Base-by-base conservation (phyloP, 495 filamentous ascomycete species). In the Schizothecium vesticola region DNA sequence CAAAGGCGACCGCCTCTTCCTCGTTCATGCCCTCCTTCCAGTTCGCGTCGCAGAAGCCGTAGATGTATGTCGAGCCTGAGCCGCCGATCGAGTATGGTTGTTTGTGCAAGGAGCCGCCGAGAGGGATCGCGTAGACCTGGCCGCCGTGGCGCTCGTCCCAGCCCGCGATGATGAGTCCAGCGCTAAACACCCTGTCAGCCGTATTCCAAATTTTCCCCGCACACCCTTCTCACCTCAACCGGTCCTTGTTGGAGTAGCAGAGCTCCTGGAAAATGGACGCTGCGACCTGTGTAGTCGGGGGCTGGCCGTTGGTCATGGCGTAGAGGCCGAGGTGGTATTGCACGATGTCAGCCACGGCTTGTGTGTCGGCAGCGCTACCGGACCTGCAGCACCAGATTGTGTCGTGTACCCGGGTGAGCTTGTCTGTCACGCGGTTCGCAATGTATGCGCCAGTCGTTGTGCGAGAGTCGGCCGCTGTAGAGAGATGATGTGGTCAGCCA, bases 391-490 rank as follows among this genome's bases (percentile, higher is more conserved):
- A 99, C 95, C 95, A 99, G 79, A 99, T 97, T 61, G 94, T 98
- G 80, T 98, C 95, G 80, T 96, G 91, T 56, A 99, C 94, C 81
- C 94, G 92, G 71, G 96, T 99, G 76, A 99, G 89, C 85, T 99
- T 99, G 84, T 99, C 95, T 67, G 95, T 98, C 61, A 99, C 96
- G 82, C 95, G 90, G 80, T 99, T 99, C 74, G 95, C 96, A 77
- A 99, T 98, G 86, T 97, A 98, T 70, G 95, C 89, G 75, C 95
- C 95, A 65, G 95, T 98, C n/a, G 95, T 98, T 73, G 95, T 99
- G 83, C 95, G 89, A 73, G 93, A 97, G 79, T 99, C 95, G 71
- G 95, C 95, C 65, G 94, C 89, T 86, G 61, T 28, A 24, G 59
- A 22, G 33, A 36, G 28, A 16, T 33, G 21, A 24, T 63, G 76